phyloP scores from a whole-genome alignment of 2,329 filamentous ascomycete species.

The Thielaviopsis punctulata region DNA sequence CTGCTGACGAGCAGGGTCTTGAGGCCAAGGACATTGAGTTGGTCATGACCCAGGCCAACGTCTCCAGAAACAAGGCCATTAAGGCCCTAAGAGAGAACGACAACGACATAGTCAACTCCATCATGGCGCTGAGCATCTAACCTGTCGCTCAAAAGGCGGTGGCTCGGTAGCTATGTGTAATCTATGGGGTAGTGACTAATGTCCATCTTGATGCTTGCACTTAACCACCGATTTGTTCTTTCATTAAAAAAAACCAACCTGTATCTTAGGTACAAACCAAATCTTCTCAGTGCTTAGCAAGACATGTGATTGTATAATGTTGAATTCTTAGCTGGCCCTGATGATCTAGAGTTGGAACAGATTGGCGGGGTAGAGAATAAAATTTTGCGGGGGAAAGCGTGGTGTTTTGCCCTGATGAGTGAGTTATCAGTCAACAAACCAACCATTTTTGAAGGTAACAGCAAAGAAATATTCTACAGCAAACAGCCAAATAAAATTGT shows the following conservation, averaged over 20 bases:
- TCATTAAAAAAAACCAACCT: not conserved
- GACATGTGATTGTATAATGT: not conserved
- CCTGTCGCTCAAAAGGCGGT: not conserved
- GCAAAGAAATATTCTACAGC: too few species aligned
- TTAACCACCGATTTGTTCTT: not conserved
- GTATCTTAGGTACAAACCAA: not conserved
- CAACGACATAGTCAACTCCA: conserved; percentile 99
- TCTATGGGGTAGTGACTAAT: not conserved
- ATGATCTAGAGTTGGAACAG: not conserved
- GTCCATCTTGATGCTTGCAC: not conserved
- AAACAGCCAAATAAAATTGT: not conserved
- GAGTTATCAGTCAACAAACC: too few species aligned
- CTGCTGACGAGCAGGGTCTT: conserved; percentile 83
- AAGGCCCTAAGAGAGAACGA: conserved; percentile 98
- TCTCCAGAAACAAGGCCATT: conserved; percentile 95
- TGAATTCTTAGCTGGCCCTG: not conserved
- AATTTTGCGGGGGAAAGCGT: not conserved
- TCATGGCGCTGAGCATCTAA: conserved; percentile 90
- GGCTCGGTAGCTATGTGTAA: not conserved
- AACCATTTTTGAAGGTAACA: too few species aligned
- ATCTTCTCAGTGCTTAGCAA: not conserved
- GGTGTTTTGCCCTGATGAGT: too few species aligned
- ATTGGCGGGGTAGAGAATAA: not conserved
- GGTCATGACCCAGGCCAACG: conserved; percentile 93
- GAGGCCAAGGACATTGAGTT: conserved; percentile 99